phyloP scores from a whole-genome alignment of 306 rosid species.

The Leucaena leucocephala region DNA sequence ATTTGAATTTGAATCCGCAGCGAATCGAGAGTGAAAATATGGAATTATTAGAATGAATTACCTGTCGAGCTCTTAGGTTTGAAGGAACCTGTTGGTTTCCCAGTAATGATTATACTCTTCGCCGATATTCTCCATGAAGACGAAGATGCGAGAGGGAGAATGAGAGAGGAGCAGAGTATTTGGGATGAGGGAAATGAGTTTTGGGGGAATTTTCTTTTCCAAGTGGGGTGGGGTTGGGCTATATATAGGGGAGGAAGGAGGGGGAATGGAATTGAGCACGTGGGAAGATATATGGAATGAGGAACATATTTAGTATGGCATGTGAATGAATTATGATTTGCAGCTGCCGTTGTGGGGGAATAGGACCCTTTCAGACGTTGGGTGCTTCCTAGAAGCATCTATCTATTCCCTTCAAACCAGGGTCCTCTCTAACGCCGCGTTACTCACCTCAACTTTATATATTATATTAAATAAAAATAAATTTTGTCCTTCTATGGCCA shows the following conservation, averaged over 20 bases:
- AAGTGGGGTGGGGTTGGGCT: neutral
- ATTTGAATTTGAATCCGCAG: neutral
- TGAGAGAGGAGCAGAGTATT: neutral
- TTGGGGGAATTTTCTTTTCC: neutral
- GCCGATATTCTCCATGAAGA: constrained; percentile 65
- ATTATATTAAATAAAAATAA: too few relatives aligned
- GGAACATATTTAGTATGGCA: too few relatives aligned
- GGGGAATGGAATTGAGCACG: constrained; percentile 30
- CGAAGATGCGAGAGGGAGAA: neutral
- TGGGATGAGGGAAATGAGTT: neutral
- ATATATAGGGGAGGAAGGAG: neutral
- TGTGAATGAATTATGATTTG: neutral
- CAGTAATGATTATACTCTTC: constrained; percentile 72
- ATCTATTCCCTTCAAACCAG: constrained; percentile 25
- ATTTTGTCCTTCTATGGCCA: too few relatives aligned
- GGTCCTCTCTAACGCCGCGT: constrained; percentile 43
- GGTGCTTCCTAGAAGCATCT: constrained; percentile 43
- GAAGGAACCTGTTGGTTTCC: constrained; percentile 76
- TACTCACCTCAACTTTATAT: neutral
- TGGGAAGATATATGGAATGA: neutral
- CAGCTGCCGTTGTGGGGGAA: too few relatives aligned
- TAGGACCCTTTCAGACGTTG: neutral
- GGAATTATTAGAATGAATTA: neutral
- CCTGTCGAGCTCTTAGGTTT: constrained; percentile 78
- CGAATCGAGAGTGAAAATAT: neutral